Percentiles rank a stretch among this genome's conserved stretches.
Evolutionary conservation across 371 early-diverging fungal species (phyloP).

Genomic region (Mortierella sp.): DNA sequence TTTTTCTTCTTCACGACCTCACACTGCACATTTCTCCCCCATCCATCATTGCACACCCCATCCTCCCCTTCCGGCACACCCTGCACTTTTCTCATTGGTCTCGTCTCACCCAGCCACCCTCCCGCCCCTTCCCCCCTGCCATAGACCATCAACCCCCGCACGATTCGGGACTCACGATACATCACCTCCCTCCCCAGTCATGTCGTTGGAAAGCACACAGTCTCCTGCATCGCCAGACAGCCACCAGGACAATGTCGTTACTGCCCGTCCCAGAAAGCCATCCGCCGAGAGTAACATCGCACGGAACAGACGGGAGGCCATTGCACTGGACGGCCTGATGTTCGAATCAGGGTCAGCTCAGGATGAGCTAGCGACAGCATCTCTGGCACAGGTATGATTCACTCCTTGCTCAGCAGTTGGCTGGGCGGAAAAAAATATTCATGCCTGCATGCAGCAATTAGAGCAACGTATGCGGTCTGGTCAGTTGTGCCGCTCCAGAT

Average conservation of each 20-base stretch:
- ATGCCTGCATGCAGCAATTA: background rate
- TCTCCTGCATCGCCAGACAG: constrained; percentile 13
- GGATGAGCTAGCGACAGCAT: constrained; percentile 8
- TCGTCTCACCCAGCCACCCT: background rate
- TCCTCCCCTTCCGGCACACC: too few species aligned
- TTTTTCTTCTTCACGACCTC: background rate
- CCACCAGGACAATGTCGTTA: background rate
- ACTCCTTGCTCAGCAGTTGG: background rate
- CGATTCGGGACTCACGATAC: background rate
- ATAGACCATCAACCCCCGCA: background rate
- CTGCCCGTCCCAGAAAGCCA: constrained; percentile 27
- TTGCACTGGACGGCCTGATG: constrained; percentile 49
- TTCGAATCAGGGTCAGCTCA: constrained; percentile 37
- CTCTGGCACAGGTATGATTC: constrained; percentile 8
- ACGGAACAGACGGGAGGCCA: constrained; percentile 36
- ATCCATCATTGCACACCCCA: too few species aligned
- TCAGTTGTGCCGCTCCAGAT: too few species aligned
- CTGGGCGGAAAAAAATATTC: background rate
- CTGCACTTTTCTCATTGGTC: too few species aligned
- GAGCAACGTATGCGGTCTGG: too few species aligned
- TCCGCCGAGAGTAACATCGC: constrained; percentile 26
- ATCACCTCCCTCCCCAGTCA: constrained; percentile 5
- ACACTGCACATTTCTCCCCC: too few species aligned
- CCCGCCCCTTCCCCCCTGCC: background rate
- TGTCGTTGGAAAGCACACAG: constrained; percentile 27